Base-by-base conservation (phyloP, 768 basidiomycete species). In the Cubamyces lactineus region DNA sequence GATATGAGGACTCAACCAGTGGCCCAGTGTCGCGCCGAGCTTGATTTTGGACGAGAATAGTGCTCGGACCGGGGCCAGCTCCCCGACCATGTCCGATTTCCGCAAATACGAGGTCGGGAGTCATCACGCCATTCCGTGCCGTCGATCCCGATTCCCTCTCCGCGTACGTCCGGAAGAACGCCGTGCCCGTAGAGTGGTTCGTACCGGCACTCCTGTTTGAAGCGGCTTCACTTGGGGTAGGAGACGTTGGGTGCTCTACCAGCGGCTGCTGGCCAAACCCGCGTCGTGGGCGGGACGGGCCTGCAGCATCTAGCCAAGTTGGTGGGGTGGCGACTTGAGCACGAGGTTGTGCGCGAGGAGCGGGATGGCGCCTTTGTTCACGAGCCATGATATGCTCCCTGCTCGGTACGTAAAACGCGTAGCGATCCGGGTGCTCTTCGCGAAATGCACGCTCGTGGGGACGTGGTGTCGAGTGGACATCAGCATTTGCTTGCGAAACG, bases 51-150 rank as follows among this genome's bases (percentile, higher is more conserved):
- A 65, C 42, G 24, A 64, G 48, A 40, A 66, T 56, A 12, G 61
- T 61, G 48, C 66, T 69, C 34, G 68, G 56, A 41, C 63, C 66
- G 34, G 66, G 68, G 7, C 65, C 69, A 19, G 80, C 75, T 5
- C 87, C 88, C 28, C 87, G 80, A 3, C 88, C 88, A 69, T 90
- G 89, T 2, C 88, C 89, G 61, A 90, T 87, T 70, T 92, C 91
- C 5, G 89, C 88, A 63, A 82, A 90, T 66, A 87, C 81, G 53
- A 89, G 79, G 67, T 91, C 90, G 23, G 88, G 89, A 16, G 88
- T 91, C 70, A 86, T 73, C 17, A 83, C 81, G 45, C 87, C 86
- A 62, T 80, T 66, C 51, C 70, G 63, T 28, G 63, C 57, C n/a
- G 76, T 68, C 16, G 69, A 70, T 11, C 76, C 67, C 24, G 34